Evolutionary conservation across 2,329 filamentous ascomycete genomes (phyloP).

Genomic region (Claviceps maximensis): DNA sequence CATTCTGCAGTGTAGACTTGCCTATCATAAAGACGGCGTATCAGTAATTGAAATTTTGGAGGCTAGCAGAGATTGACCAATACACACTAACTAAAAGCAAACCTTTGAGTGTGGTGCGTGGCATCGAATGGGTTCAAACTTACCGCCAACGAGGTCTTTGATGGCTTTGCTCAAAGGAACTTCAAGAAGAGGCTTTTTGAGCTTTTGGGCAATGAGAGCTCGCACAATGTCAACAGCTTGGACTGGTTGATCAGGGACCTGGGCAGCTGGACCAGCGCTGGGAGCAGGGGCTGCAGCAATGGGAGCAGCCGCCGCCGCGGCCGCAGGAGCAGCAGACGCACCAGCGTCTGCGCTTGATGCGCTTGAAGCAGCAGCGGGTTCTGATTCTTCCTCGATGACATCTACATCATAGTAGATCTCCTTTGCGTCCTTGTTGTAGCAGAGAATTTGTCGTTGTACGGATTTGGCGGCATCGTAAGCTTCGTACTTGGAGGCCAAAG

Average conservation of each 20-base stretch:
- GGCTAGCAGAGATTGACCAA: not conserved
- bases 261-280: constrained; percentile 72
- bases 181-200: constrained; percentile 86
- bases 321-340: constrained; percentile 37
- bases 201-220: constrained; percentile 84
- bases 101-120: too few relatives aligned
- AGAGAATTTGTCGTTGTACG: constrained; percentile 91
- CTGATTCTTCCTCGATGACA: constrained; percentile 80
- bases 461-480: constrained; percentile 96
- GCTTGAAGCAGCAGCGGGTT: constrained; percentile 38
- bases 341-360: constrained; percentile 37
- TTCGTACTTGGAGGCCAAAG: constrained; percentile 93
- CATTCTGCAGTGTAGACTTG: constrained; percentile 97
- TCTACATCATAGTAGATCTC: constrained; percentile 99
- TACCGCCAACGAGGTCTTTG: constrained; percentile 95
- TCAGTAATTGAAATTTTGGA: constrained; percentile 2
- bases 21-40: constrained; percentile 36
- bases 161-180: constrained; percentile 92
- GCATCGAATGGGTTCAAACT: constrained; percentile 22
- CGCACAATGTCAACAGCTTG: constrained; percentile 82
- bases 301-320: constrained; percentile 35
- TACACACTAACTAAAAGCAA: not conserved
- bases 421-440: constrained; percentile 98
- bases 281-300: constrained; percentile 47
- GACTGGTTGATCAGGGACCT: constrained; percentile 76